phyloP scores from a whole-genome alignment of 208 protist genomes.

The Lotmaria passim region DNA sequence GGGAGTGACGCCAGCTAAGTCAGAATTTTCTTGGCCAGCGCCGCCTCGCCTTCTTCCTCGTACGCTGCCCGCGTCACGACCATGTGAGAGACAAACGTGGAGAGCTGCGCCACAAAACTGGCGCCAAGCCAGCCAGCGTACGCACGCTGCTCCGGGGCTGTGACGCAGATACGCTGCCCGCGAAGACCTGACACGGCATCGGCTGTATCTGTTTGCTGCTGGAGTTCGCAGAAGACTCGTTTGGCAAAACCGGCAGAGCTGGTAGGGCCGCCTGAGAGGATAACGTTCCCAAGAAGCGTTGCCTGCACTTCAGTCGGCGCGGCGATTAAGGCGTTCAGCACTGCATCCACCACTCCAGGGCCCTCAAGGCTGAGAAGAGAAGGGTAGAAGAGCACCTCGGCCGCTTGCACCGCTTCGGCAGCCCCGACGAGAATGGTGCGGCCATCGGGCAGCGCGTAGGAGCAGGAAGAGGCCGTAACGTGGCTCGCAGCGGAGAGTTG shows the following conservation, averaged over 20 bases:
- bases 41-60: slow-evolving; percentile 60
- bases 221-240: slow-evolving; percentile 92
- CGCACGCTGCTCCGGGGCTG: slow-evolving; percentile 91
- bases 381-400: slow-evolving; percentile 90
- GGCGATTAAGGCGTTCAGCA: slow-evolving; percentile 81
- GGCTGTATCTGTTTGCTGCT: slow-evolving; percentile 40
- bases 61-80: slow-evolving; percentile 51
- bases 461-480: background rate
- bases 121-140: slow-evolving; percentile 95
- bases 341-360: slow-evolving; percentile 62
- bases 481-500: slow-evolving; percentile 1
- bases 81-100: slow-evolving; percentile 91
- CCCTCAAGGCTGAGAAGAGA: slow-evolving; percentile 58
- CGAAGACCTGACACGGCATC: slow-evolving; percentile 22
- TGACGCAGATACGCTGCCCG: slow-evolving; percentile 90
- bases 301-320: slow-evolving; percentile 43
- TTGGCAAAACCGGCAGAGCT: slow-evolving; percentile 92
- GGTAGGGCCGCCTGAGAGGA: slow-evolving; percentile 92
- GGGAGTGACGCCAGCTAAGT: too few relatives aligned
- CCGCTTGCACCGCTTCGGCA: slow-evolving; percentile 46
- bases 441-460: slow-evolving; percentile 83
- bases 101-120: slow-evolving; percentile 94
- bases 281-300: slow-evolving; percentile 81
- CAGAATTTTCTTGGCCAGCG: slow-evolving; percentile 53
- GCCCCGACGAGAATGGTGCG: slow-evolving; percentile 53